Percentiles rank a stretch among this genome's conserved stretches.
Evolutionary conservation across 2,329 filamentous ascomycete species (phyloP).

Genomic region (Paecilomyces dactylethromorphus): DNA sequence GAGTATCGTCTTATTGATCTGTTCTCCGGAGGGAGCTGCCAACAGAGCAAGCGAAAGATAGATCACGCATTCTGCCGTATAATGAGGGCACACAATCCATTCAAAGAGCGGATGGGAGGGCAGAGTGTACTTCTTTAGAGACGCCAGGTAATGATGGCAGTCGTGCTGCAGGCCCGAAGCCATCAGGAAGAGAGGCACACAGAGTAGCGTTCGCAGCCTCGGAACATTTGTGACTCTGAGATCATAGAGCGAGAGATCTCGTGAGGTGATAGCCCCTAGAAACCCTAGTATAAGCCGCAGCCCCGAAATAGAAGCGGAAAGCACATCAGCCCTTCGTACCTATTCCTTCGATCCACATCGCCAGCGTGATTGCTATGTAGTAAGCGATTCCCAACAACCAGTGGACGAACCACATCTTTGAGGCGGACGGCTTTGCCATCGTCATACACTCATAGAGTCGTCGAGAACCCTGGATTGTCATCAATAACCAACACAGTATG

Average conservation of each 20-base stretch:
- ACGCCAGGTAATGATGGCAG: conserved; percentile 64
- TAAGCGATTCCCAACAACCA: conserved; percentile 74
- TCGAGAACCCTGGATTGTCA: conserved; percentile 67
- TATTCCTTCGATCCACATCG: conserved; percentile 78
- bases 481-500: conserved; percentile 61
- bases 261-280: conserved; percentile 25
- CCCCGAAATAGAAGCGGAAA: background rate
- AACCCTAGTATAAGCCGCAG: background rate
- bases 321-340: conserved; percentile 43
- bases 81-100: conserved; percentile 76
- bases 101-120: conserved; percentile 68
- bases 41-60: conserved; percentile 72
- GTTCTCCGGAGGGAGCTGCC: conserved; percentile 60
- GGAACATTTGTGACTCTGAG: conserved; percentile 33
- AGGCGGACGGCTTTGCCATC: conserved; percentile 60
- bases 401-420: conserved; percentile 78
- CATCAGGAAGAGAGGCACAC: conserved; percentile 58
- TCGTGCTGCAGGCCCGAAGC: conserved; percentile 69
- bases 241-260: conserved; percentile 27
- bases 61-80: conserved; percentile 78
- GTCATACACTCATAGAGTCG: conserved; percentile 68
- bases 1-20: conserved; percentile 67
- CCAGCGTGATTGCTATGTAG: conserved; percentile 66
- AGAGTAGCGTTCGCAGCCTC: conserved; percentile 48
- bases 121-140: conserved; percentile 74